Conservation (phyloP, 148 eudicot species). For the Beta vulgaris region DNA sequence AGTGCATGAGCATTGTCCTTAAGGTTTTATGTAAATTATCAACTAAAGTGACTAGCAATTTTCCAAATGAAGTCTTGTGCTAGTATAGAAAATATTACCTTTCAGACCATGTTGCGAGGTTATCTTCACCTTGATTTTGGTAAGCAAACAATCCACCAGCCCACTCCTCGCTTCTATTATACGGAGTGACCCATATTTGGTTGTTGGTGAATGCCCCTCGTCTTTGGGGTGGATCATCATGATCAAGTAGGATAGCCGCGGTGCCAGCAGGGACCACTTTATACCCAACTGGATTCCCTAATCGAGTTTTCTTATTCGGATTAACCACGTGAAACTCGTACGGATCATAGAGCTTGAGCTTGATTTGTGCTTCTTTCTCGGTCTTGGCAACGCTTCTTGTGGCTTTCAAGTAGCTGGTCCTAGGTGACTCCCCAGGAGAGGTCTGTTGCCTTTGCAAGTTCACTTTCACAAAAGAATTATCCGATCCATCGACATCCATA, state of each 20-base stretch:
- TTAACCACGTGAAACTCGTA: slow-evolving; percentile 78
- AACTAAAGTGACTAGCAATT: background rate
- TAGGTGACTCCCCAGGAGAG: slow-evolving; percentile 56
- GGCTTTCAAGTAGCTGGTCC: slow-evolving; percentile 83
- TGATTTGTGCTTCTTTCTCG: slow-evolving; percentile 88
- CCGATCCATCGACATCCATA: slow-evolving; percentile 79
- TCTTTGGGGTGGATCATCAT: slow-evolving; percentile 85
- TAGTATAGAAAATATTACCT: slow-evolving; percentile 41
- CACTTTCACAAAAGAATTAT: slow-evolving; percentile 95
- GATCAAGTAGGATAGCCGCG: slow-evolving; percentile 85
- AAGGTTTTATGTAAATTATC: too few species aligned
- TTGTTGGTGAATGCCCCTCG: slow-evolving; percentile 89
- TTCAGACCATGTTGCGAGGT: slow-evolving; percentile 84
- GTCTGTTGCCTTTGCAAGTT: slow-evolving; percentile 55
- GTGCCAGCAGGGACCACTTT: slow-evolving; percentile 90
- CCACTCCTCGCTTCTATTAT: slow-evolving; percentile 80
- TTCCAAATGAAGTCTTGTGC: background rate
- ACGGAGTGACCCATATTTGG: slow-evolving; percentile 96
- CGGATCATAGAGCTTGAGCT: slow-evolving; percentile 86
- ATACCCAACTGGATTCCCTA: slow-evolving; percentile 91
- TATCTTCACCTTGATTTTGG: slow-evolving; percentile 90
- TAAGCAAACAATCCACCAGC: slow-evolving; percentile 87
- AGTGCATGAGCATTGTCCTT: too few species aligned
- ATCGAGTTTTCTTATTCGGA: slow-evolving; percentile 63
- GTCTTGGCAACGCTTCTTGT: slow-evolving; percentile 76